Evolutionary conservation across 176 grass and related monocot genomes (phyloP).

Genomic region (Saccharum spontaneum): DNA sequence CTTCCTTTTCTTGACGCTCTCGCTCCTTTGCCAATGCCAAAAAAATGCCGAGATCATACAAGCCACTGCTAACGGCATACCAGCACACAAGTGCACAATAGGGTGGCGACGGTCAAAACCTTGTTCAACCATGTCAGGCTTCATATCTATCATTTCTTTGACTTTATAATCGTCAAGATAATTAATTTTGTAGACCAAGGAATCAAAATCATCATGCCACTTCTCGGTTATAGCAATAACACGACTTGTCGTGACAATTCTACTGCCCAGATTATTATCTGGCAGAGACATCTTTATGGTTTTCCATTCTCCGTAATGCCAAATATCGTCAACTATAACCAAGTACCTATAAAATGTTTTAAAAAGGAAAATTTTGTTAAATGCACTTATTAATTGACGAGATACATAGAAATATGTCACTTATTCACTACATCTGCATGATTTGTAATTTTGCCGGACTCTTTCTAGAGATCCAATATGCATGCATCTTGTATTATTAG

Average conservation of each 20-base stretch:
- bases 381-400: too few species aligned
- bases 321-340: neutral
- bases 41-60: neutral
- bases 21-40: neutral
- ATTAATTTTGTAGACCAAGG: neutral
- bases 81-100: neutral
- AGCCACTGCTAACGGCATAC: neutral
- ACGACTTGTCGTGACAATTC: neutral
- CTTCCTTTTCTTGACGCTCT: neutral
- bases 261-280: neutral
- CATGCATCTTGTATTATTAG: too few species aligned
- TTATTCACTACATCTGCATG: too few species aligned
- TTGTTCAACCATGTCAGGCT: neutral
- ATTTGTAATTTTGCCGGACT: too few species aligned
- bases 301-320: neutral
- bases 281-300: neutral
- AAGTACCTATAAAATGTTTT: neutral
- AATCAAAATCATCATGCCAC: neutral
- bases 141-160: too few species aligned
- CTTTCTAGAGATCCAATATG: too few species aligned
- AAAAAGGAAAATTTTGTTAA: neutral
- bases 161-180: rapidly evolving
- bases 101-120: neutral
- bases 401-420: too few species aligned
- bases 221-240: neutral